These are phyloP conservation scores for Cryptococcus sp. DNA, from an alignment of 1,284 basidiomycete genomes.

Conservation along the genomic window DNA sequence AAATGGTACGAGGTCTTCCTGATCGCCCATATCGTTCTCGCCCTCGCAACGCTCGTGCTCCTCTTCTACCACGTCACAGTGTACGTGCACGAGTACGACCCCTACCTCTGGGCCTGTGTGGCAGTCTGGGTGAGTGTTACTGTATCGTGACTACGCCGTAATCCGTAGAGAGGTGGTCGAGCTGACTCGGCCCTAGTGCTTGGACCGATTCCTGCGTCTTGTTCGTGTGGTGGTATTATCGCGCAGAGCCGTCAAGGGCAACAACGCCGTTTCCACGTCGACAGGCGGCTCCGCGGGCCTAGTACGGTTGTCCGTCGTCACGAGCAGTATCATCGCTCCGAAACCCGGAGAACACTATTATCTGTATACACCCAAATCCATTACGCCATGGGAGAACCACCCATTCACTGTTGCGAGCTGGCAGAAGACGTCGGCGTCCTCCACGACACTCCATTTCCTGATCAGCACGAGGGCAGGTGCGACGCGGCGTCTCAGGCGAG, in stretches of 20 bases:
- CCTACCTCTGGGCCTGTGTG: slow-evolving; percentile 30
- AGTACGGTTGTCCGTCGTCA: slow-evolving; percentile 29
- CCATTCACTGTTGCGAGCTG: slow-evolving; percentile 36
- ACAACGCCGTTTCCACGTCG: slow-evolving; percentile 19
- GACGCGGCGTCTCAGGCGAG: slow-evolving; percentile 21
- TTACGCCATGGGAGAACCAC: slow-evolving; percentile 39
- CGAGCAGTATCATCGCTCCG: slow-evolving; percentile 22
- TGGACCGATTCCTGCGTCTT: slow-evolving; percentile 35
- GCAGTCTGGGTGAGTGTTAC: slow-evolving; percentile 33
- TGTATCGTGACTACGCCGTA: background rate
- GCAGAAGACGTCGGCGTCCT: slow-evolving; percentile 4
- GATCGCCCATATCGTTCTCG: slow-evolving; percentile 34
- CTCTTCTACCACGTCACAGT: slow-evolving; percentile 32
- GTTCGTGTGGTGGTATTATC: slow-evolving; percentile 27
- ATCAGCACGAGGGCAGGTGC: slow-evolving; percentile 28
- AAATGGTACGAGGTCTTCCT: slow-evolving; percentile 38
- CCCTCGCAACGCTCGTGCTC: slow-evolving; percentile 22
- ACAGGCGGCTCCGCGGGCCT: slow-evolving; percentile 22
- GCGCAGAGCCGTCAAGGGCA: slow-evolving; percentile 16
- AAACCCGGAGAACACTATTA: slow-evolving; percentile 37
- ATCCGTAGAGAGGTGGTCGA: background rate
- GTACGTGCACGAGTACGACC: slow-evolving; percentile 23
- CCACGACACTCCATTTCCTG: slow-evolving; percentile 30
- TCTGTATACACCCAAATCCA: slow-evolving; percentile 28
- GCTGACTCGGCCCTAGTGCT: slow-evolving; percentile 14